Percentiles rank a stretch among this genome's conserved stretches.
Evolutionary conservation across 2,329 filamentous ascomycete species (phyloP).

Genomic region (Trichoderma gracile): DNA sequence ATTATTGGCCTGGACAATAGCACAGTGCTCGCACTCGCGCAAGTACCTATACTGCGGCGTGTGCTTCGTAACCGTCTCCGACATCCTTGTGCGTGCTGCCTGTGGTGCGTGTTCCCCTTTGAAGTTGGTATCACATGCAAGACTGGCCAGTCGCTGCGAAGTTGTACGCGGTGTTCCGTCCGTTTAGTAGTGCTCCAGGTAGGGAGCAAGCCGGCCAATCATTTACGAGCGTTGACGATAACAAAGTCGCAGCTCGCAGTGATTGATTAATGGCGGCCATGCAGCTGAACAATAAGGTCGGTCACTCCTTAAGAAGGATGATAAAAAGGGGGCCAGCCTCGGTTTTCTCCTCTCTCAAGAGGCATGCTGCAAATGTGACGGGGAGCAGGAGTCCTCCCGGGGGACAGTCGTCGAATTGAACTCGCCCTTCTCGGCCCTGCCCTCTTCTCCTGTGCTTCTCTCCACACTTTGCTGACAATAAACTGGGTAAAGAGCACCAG

Average conservation of each 20-base stretch:
- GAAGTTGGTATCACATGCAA: constrained; percentile 11
- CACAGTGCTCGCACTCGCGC: no score
- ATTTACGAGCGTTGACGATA: constrained; percentile 8
- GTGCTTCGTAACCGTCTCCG: constrained; percentile 2
- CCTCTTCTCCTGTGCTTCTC: not conserved
- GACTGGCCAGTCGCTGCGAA: not conserved
- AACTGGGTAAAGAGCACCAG: not conserved
- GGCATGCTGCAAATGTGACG: not conserved
- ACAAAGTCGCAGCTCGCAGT: constrained; percentile 4
- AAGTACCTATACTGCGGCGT: not conserved
- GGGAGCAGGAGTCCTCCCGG: not conserved
- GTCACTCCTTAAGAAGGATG: not conserved
- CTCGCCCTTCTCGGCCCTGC: not conserved
- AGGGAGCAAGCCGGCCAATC: constrained; percentile 7
- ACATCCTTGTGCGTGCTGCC: not conserved
- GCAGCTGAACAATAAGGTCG: constrained; percentile 3
- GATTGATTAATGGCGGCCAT: constrained; percentile 1
- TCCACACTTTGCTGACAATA: constrained; percentile 18
- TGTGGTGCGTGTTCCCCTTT: not conserved
- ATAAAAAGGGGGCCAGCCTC: not conserved
- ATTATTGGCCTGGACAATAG: not conserved
- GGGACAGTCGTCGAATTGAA: not conserved
- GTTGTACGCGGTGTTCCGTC: constrained; percentile 7
- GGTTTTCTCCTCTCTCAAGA: not conserved
- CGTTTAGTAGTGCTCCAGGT: not conserved